phyloP scores from a whole-genome alignment of 75 land plant genomes.

The Gnetum montanum region DNA sequence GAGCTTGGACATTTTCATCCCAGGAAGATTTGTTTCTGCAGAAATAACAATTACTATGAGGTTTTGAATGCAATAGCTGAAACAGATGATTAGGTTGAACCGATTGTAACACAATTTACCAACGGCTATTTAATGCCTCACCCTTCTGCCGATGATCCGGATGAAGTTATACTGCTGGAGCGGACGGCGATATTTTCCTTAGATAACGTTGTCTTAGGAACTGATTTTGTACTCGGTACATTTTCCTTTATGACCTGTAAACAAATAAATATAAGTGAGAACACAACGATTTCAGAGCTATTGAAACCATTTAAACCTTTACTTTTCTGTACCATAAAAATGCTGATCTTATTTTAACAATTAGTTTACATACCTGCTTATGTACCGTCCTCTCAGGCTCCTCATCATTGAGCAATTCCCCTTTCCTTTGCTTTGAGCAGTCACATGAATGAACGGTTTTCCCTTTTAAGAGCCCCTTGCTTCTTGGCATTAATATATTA shows the following conservation, averaged over 20 bases:
- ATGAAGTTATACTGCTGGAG: neutral
- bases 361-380: conserved; percentile 3
- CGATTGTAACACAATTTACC: neutral
- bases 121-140: neutral
- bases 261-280: neutral
- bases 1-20: conserved; percentile 55
- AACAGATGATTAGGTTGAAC: neutral
- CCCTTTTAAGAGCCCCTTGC: conserved; percentile 3
- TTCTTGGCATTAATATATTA: neutral
- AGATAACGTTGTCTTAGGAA: conserved; percentile 5
- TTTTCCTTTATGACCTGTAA: neutral
- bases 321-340: neutral
- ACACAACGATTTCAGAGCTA: neutral
- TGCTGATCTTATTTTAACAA: neutral
- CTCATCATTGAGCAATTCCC: neutral
- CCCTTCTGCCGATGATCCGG: neutral
- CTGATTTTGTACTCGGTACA: neutral
- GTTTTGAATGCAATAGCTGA: neutral
- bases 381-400: neutral
- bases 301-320: neutral
- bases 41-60: neutral
- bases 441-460: neutral
- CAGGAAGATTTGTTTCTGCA: conserved; percentile 8
- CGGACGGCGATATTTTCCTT: neutral
- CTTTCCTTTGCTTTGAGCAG: neutral